Evolutionary conservation across 2,329 filamentous ascomycete genomes (phyloP).

Genomic region (Colletotrichum orbiculare): DNA sequence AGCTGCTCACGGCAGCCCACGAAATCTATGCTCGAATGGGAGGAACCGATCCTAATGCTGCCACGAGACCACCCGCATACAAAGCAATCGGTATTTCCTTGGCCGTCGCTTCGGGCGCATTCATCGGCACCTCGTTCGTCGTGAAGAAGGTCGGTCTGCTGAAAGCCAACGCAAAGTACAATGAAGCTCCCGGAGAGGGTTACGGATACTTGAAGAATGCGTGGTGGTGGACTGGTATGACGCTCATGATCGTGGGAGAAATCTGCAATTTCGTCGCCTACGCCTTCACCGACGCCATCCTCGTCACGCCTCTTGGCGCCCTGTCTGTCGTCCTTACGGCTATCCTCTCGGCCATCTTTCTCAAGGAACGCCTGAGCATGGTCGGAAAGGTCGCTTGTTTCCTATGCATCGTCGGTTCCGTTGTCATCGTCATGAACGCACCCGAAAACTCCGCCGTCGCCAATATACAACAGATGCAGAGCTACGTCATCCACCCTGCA

Average conservation of each 20-base stretch:
- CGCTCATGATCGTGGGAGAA: slow-evolving; percentile 94
- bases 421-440: slow-evolving; percentile 95
- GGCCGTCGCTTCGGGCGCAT: slow-evolving; percentile 86
- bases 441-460: slow-evolving; percentile 86
- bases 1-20: slow-evolving; percentile 31
- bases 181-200: slow-evolving; percentile 93
- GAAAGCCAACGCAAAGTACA: slow-evolving; percentile 94
- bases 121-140: slow-evolving; percentile 95
- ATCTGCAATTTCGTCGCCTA: slow-evolving; percentile 98
- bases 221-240: slow-evolving; percentile 98
- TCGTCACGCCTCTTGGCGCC: slow-evolving; percentile 92
- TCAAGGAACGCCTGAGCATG: slow-evolving; percentile 95
- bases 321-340: slow-evolving; percentile 93
- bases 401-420: slow-evolving; percentile 90
- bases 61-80: slow-evolving; percentile 66
- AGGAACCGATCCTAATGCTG: slow-evolving; percentile 36
- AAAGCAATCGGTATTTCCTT: slow-evolving; percentile 89
- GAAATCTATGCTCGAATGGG: slow-evolving; percentile 36
- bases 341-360: slow-evolving; percentile 89
- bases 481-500: slow-evolving; percentile 85
- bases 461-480: slow-evolving; percentile 92
- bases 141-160: slow-evolving; percentile 93
- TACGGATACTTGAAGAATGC: slow-evolving; percentile 96
- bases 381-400: slow-evolving; percentile 97
- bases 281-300: slow-evolving; percentile 94